Percentiles rank a stretch among this genome's conserved stretches.
Evolutionary conservation across 495 filamentous ascomycete genomes (phyloP).

Genomic region (Pyronema domesticum): DNA sequence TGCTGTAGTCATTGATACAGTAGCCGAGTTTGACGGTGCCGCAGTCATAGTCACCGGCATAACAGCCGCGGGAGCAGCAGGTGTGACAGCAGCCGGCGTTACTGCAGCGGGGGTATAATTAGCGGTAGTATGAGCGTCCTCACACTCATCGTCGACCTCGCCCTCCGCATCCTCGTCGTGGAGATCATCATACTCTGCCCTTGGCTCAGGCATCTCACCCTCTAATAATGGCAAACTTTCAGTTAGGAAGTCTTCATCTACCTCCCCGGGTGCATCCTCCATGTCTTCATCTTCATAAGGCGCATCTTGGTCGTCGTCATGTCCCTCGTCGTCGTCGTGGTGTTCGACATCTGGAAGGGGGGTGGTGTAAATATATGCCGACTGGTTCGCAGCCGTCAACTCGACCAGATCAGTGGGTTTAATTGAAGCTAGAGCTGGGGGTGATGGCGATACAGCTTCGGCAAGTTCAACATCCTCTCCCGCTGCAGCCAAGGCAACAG

Average conservation of each 20-base stretch:
- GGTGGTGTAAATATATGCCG: slow-evolving; percentile 18
- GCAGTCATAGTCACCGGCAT: not conserved
- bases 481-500: slow-evolving; percentile 26
- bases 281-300: slow-evolving; percentile 33
- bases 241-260: slow-evolving; percentile 3
- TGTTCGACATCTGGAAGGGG: slow-evolving; percentile 30
- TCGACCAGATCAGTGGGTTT: not conserved
- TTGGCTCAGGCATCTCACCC: not conserved
- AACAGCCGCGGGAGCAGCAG: not conserved
- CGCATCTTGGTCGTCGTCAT: slow-evolving; percentile 6
- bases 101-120: not conserved
- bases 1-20: not conserved
- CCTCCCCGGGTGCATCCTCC: slow-evolving; percentile 30
- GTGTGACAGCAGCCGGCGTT: not conserved
- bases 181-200: not conserved
- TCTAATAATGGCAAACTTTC: not conserved
- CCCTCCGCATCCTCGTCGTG: slow-evolving; percentile 8
- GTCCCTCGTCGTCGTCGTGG: slow-evolving; percentile 30
- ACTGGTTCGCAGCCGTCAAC: not conserved
- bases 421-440: not conserved
- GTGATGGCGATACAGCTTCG: not conserved
- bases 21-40: not conserved
- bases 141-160: slow-evolving; percentile 2
- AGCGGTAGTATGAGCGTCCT: not conserved
- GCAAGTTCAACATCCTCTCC: slow-evolving; percentile 14